These are phyloP conservation scores for Solanum lignicaule DNA, from an alignment of 257 asterid genomes.

Conservation along the genomic window DNA sequence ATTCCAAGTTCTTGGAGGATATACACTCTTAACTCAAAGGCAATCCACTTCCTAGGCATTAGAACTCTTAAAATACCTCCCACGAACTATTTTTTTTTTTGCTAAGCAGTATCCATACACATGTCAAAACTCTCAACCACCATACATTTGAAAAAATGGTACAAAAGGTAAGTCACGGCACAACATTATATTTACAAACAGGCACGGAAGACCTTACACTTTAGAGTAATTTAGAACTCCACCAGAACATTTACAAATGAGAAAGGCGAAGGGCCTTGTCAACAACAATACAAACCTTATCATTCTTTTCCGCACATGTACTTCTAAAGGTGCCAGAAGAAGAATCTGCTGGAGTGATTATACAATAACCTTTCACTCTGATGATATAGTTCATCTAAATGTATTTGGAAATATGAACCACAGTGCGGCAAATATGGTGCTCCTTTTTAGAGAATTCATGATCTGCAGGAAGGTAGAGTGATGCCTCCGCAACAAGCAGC, in stretches of 20 bases:
- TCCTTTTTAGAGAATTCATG: background rate
- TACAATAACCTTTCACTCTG: background rate
- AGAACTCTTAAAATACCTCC: background rate
- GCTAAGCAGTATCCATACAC: background rate
- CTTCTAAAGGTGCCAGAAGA: background rate
- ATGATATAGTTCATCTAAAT: background rate
- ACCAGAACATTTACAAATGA: background rate
- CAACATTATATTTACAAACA: background rate
- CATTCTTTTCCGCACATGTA: background rate
- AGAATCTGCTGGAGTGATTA: background rate
- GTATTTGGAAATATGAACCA: background rate
- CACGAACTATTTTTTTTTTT: background rate
- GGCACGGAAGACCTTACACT: background rate
- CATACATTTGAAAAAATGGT: background rate
- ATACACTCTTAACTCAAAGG: background rate
- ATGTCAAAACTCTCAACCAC: background rate
- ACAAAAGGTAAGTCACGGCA: background rate
- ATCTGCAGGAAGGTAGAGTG: conserved; percentile 4
- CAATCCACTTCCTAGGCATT: background rate
- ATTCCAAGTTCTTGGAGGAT: background rate
- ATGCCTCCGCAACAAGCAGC: conserved; percentile 7
- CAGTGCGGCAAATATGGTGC: background rate
- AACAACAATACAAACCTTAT: background rate
- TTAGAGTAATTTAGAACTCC: background rate
- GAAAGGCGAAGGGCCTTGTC: background rate